These are phyloP conservation scores for Cystobasidium pallidum DNA, from an alignment of 1,284 basidiomycete genomes.

Conservation along the genomic window DNA sequence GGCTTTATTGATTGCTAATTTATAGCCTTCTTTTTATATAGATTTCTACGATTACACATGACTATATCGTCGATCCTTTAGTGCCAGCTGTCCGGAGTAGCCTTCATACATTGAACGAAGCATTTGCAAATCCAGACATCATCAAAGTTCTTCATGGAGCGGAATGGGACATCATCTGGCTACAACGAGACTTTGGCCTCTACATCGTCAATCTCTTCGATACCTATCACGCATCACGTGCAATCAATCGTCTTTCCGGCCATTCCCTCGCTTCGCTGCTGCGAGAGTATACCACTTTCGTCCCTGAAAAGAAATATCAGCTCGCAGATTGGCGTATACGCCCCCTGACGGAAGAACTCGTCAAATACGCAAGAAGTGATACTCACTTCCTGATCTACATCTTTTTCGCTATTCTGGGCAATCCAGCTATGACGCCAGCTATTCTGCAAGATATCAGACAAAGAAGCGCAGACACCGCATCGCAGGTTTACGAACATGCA, in stretches of 20 bases:
- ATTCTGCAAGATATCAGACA: constrained; percentile 41
- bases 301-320: constrained; percentile 94
- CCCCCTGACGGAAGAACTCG: constrained; percentile 85
- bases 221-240: constrained; percentile 89
- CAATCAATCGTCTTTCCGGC: constrained; percentile 63
- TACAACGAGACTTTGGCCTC: constrained; percentile 91
- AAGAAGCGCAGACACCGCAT: constrained; percentile 51
- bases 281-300: constrained; percentile 86
- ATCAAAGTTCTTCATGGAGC: constrained; percentile 95
- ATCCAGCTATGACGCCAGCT: constrained; percentile 33
- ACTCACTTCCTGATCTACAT: constrained; percentile 93
- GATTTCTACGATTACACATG: constrained; percentile 78
- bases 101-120: constrained; percentile 65
- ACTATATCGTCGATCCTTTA: constrained; percentile 85
- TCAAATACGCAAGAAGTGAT: constrained; percentile 89
- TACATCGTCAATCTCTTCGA: constrained; percentile 96
- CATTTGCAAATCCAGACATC: constrained; percentile 80
- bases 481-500: constrained; percentile 60
- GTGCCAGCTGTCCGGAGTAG: constrained; percentile 68
- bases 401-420: constrained; percentile 80
- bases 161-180: constrained; percentile 91
- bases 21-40: constrained; percentile 12
- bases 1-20: not conserved
- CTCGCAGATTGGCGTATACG: constrained; percentile 95
- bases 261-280: constrained; percentile 76